Evolutionary conservation across 257 asterid genomes (phyloP).

Genomic region (Paulownia fortunei): DNA sequence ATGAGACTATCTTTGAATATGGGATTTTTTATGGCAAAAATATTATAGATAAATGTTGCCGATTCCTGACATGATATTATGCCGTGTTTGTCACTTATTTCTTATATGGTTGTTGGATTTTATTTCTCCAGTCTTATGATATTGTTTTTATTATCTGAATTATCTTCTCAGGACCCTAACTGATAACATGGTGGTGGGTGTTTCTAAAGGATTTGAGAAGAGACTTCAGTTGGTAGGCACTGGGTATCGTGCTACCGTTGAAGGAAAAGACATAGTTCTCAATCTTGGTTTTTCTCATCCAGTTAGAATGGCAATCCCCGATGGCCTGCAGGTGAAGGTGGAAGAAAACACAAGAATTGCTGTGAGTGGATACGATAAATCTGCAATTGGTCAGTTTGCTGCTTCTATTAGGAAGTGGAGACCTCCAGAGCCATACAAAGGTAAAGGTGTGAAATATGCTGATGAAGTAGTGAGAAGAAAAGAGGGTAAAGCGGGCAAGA

Average conservation of each 20-base stretch:
- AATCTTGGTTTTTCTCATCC: constrained; percentile 97
- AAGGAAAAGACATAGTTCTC: constrained; percentile 88
- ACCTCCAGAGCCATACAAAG: constrained; percentile 99
- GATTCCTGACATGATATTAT: background rate
- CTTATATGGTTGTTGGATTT: constrained; percentile 8
- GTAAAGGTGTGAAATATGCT: constrained; percentile 94
- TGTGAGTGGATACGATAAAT: constrained; percentile 87
- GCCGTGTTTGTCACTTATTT: background rate
- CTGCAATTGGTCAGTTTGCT: constrained; percentile 90
- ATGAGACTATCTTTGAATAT: background rate
- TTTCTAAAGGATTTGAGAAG: constrained; percentile 94
- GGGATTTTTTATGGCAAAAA: background rate
- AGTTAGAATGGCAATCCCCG: constrained; percentile 80
- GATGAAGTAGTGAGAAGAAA: constrained; percentile 91
- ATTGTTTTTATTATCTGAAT: constrained; percentile 4
- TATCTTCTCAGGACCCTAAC: constrained; percentile 80
- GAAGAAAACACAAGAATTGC: constrained; percentile 89
- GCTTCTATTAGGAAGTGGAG: constrained; percentile 97
- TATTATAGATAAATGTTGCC: background rate
- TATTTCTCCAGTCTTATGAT: background rate
- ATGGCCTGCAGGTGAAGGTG: constrained; percentile 80
- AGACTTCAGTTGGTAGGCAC: constrained; percentile 92
- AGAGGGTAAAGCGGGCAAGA: constrained; percentile 98
- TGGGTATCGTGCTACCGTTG: constrained; percentile 90
- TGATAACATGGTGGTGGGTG: constrained; percentile 95